Base-by-base conservation (phyloP, 768 basidiomycete species). In the Leccinum obscurum region DNA sequence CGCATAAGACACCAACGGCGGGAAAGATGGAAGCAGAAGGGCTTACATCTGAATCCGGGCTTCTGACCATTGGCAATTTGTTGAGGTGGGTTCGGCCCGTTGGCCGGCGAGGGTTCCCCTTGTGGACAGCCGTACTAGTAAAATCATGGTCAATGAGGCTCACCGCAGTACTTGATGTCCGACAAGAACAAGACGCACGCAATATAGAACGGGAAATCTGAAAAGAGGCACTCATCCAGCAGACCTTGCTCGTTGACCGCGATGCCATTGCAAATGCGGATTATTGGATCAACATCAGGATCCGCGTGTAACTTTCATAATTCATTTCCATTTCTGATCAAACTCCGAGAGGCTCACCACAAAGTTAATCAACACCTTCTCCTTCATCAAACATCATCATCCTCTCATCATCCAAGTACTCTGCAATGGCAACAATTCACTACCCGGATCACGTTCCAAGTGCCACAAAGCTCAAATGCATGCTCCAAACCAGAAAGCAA, bases 1-100 rank as follows among this genome's bases (percentile, higher is more conserved):
- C 15, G 10, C 28, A 28, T 41, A n/a, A 41, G 20, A 30, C 13
- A 15, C 54, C 41, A 17, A 54, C n/a, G 44, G 59, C 54, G 1
- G 54, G 4, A 15, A 37, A 22, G 55, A 76, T 26, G 2, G 28
- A 37, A 22, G 28, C 4, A 14, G 32, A 51, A n/a, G n/a, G 13
- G 24, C 83, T 69, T 67, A 90, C 89, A 69, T 69, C 89, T 78
- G 73, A 75, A 77, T 56, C 89, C 83, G 59, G 78, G 64, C 54
- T 76, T 73, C 66, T 79, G 49, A n/a, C 57, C 22, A 3, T 68
- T 32, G 13, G 77, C 68, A 13, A 78, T 72, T 56, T 80, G 72
- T 66, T 92, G 90, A 20, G 81, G 67, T 0, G 91, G 92, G 62
- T 89, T 85, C 1, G 90, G 90, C 24, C 24, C 24, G 67, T 89